Conservation (phyloP, 495 filamentous ascomycete species). For the Talaromyces adpressus region DNA sequence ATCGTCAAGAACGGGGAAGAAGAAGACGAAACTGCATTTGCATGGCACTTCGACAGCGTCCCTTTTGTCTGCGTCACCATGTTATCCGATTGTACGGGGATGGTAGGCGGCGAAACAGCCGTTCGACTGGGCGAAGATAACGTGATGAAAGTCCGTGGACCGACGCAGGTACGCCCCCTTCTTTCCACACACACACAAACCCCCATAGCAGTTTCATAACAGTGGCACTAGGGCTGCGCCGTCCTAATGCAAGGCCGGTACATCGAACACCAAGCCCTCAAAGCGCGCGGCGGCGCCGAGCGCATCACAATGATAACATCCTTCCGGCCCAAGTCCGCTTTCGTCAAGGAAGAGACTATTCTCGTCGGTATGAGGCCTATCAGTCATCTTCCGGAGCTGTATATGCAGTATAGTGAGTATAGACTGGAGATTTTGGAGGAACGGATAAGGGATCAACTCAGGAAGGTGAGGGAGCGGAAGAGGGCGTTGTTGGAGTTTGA, state of each 20-base stretch:
- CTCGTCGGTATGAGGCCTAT: slow-evolving; percentile 57
- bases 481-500: too few relatives aligned
- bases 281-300: slow-evolving; percentile 54
- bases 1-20: slow-evolving; percentile 13
- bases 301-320: slow-evolving; percentile 69
- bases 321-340: slow-evolving; percentile 54
- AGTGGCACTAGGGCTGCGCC: slow-evolving; percentile 48
- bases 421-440: slow-evolving; percentile 63
- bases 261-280: slow-evolving; percentile 62
- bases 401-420: slow-evolving; percentile 61
- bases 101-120: slow-evolving; percentile 65
- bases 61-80: slow-evolving; percentile 74
- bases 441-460: slow-evolving; percentile 13
- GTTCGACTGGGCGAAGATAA: too few relatives aligned
- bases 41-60: slow-evolving; percentile 69
- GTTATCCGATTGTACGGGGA: slow-evolving; percentile 62
- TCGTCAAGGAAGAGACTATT: slow-evolving; percentile 54
- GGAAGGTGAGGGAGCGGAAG: neutral
- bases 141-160: too few relatives aligned
- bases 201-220: neutral
- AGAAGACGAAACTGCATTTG: slow-evolving; percentile 53
- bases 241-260: slow-evolving; percentile 66
- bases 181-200: neutral
- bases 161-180: neutral
- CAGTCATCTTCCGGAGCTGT: slow-evolving; percentile 56